These are phyloP conservation scores for Pugionium dolabratum DNA, from an alignment of 345 rosid genomes.

Conservation along the genomic window DNA sequence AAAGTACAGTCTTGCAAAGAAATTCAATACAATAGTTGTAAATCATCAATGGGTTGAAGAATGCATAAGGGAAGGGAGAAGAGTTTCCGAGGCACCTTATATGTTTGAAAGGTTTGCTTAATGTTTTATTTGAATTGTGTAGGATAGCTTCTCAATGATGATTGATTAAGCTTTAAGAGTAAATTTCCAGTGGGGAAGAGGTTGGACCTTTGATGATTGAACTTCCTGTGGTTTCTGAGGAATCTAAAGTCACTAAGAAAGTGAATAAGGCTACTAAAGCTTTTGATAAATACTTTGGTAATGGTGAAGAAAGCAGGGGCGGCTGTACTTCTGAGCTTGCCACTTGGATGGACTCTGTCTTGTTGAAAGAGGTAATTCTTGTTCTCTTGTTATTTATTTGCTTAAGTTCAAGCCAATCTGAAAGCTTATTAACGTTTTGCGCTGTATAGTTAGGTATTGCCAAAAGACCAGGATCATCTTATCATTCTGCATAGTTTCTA, in stretches of 20 bases:
- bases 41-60: constrained; percentile 91
- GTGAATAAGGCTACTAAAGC: constrained; percentile 37
- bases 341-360: constrained; percentile 55
- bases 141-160: background rate
- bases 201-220: constrained; percentile 58
- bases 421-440: background rate
- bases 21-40: constrained; percentile 53
- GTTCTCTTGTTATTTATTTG: background rate
- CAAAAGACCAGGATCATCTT: no score
- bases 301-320: constrained; percentile 27
- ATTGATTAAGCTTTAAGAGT: background rate
- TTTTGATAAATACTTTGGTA: constrained; percentile 34
- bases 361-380: constrained; percentile 62
- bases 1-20: constrained; percentile 66
- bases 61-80: constrained; percentile 61
- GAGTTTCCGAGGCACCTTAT: constrained; percentile 65
- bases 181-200: constrained; percentile 65
- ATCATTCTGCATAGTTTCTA: no score
- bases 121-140: constrained; percentile 4
- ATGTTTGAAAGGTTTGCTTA: constrained; percentile 52
- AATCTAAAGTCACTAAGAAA: constrained; percentile 37
- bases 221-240: constrained; percentile 46
- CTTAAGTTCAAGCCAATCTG: background rate
- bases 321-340: constrained; percentile 42
- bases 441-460: no score